Percentiles rank a stretch among this genome's conserved stretches.
Conservation (phyloP, 2,329 filamentous ascomycete genomes). For the Sarocladium oryzae region DNA sequence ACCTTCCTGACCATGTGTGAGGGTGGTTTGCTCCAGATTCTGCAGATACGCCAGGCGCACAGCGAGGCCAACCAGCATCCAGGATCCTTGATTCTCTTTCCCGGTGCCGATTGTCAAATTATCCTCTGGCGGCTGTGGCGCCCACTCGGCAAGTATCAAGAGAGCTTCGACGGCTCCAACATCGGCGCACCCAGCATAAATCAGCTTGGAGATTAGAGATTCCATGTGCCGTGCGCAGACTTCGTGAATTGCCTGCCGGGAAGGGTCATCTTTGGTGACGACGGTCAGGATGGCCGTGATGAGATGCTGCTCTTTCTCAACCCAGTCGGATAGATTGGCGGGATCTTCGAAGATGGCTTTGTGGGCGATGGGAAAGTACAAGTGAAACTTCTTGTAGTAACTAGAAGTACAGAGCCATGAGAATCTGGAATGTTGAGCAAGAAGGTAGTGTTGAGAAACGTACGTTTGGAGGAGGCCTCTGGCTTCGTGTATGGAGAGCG, state of each 20-base stretch:
- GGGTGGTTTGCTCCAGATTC: constrained; percentile 61
- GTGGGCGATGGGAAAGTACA: constrained; percentile 63
- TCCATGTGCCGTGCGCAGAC: constrained; percentile 66
- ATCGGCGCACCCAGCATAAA: constrained; percentile 59
- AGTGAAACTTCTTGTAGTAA: constrained; percentile 61
- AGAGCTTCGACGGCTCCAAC: constrained; percentile 67
- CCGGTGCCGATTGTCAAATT: constrained; percentile 61
- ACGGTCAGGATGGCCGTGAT: constrained; percentile 66
- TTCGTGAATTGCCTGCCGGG: constrained; percentile 57
- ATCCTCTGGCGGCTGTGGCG: constrained; percentile 56
- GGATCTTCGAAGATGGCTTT: constrained; percentile 47
- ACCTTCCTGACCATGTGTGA: constrained; percentile 53
- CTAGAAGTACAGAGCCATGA: too few species aligned
- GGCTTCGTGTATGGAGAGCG: constrained; percentile 21
- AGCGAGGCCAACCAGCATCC: constrained; percentile 71
- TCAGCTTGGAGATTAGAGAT: constrained; percentile 57
- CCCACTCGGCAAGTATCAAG: constrained; percentile 66
- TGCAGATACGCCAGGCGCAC: constrained; percentile 65
- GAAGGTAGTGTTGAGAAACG: constrained; percentile 7
- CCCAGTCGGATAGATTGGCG: constrained; percentile 45
- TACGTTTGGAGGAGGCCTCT: constrained; percentile 22
- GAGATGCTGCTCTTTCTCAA: constrained; percentile 57
- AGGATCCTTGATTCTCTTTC: constrained; percentile 67
- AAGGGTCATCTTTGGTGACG: constrained; percentile 62
- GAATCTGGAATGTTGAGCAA: background rate